Evolutionary conservation across 1,284 basidiomycete species (phyloP).

Genomic region (Trichosporon faecale): DNA sequence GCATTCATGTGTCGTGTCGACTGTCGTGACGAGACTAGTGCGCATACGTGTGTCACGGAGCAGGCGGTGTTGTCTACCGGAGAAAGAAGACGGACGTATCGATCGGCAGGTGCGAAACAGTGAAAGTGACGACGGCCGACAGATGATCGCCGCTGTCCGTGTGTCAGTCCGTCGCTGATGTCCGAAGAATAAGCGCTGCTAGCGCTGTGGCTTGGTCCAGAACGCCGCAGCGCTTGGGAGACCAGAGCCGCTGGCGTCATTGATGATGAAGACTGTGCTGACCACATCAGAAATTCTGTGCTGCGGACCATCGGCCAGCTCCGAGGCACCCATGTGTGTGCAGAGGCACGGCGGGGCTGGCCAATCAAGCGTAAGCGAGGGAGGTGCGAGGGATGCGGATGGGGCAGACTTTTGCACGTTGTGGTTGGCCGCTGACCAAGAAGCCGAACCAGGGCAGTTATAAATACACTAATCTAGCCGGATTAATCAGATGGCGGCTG

Average conservation of each 20-base stretch:
- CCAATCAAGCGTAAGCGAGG: neutral
- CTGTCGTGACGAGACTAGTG: neutral
- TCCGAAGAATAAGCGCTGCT: neutral
- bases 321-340: neutral
- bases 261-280: too few relatives aligned
- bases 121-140: neutral
- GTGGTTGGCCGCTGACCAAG: neutral
- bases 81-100: neutral
- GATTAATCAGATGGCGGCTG: neutral
- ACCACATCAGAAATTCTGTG: too few relatives aligned
- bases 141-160: neutral
- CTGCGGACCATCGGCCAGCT: neutral
- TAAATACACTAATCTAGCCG: neutral
- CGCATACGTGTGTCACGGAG: neutral
- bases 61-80: neutral
- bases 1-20: neutral
- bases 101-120: neutral
- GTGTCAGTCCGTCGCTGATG: neutral
- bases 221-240: too few relatives aligned
- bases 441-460: neutral
- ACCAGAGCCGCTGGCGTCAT: too few relatives aligned
- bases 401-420: too few relatives aligned
- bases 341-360: too few relatives aligned
- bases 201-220: too few relatives aligned
- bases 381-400: neutral